Evolutionary conservation across 202 grass and related monocot genomes (phyloP).

Genomic region (Miscanthus sacchariflorus): DNA sequence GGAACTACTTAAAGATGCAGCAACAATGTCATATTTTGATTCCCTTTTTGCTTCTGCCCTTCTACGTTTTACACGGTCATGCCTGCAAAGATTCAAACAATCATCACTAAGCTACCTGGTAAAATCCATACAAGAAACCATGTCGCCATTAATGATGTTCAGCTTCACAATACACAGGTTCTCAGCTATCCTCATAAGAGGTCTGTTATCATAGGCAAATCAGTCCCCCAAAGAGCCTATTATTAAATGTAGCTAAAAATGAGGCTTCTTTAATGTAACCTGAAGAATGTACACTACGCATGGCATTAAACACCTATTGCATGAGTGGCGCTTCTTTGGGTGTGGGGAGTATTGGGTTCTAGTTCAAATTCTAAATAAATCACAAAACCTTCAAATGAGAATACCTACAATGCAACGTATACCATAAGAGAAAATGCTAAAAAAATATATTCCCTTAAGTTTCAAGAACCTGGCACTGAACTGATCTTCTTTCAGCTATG

Average conservation of each 20-base stretch:
- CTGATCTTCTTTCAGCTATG: not conserved
- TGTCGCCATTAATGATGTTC: not conserved
- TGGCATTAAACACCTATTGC: not conserved
- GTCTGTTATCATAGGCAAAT: not conserved
- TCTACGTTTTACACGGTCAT: constrained; percentile 83
- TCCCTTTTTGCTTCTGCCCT: constrained; percentile 73
- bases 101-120: constrained; percentile 7
- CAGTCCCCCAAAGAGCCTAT: not conserved
- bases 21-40: constrained; percentile 5
- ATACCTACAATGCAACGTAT: not conserved
- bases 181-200: not conserved
- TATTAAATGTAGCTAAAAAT: not conserved
- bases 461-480: constrained; percentile 15
- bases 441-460: not conserved
- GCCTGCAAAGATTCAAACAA: constrained; percentile 60
- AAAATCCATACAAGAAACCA: not conserved
- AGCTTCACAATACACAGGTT: not conserved
- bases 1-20: not conserved
- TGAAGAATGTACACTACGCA: not conserved
- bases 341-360: not conserved
- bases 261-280: not conserved
- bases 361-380: not conserved
- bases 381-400: not conserved
- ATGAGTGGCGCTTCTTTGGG: not conserved
- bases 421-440: not conserved